These are phyloP conservation scores for Ogataea parapolymorpha DNA, from an alignment of 805 yeast species.

Conservation along the genomic window DNA sequence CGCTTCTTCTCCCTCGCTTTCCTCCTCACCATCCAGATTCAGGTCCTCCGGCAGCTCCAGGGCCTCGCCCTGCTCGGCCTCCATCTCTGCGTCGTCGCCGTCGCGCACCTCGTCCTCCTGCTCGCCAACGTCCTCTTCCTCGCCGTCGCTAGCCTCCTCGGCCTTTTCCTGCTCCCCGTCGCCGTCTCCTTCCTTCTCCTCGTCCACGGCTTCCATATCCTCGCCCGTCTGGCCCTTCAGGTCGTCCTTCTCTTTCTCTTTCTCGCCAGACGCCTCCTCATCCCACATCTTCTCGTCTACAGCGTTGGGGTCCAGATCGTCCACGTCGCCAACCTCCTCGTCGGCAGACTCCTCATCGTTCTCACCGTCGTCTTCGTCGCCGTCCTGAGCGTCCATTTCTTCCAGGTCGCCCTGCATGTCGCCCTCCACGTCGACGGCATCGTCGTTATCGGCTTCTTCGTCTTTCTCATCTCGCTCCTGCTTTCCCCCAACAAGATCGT, in stretches of 20 bases:
- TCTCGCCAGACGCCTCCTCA: slow-evolving; percentile 73
- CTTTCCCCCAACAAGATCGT: slow-evolving; percentile 70
- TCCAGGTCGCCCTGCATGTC: slow-evolving; percentile 95
- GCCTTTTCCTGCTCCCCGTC: slow-evolving; percentile 36
- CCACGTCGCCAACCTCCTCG: slow-evolving; percentile 85
- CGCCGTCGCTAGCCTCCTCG: slow-evolving; percentile 41
- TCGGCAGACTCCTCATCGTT: slow-evolving; percentile 61
- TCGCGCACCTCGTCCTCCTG: slow-evolving; percentile 76
- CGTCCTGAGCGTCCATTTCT: slow-evolving; percentile 65
- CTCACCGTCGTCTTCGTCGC: slow-evolving; percentile 48
- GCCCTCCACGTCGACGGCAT: slow-evolving; percentile 92
- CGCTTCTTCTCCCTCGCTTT: slow-evolving; percentile 37
- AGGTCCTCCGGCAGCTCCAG: slow-evolving; percentile 91
- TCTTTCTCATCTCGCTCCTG: slow-evolving; percentile 50
- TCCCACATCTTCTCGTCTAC: slow-evolving; percentile 98
- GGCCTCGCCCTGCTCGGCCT: slow-evolving; percentile 81
- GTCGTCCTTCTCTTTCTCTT: slow-evolving; percentile 79
- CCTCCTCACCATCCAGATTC: slow-evolving; percentile 79
- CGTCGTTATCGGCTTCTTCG: slow-evolving; percentile 68
- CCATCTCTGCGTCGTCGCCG: slow-evolving; percentile 66
- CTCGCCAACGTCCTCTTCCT: slow-evolving; percentile 71
- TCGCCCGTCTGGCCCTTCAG: slow-evolving; percentile 57
- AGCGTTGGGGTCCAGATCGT: slow-evolving; percentile 90
- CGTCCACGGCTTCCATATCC: slow-evolving; percentile 49
- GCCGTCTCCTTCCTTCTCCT: slow-evolving; percentile 29